Evolutionary conservation across 2,329 filamentous ascomycete species (phyloP), one percentile per base, ranked within the genome.

Genomic region (Talaromyces sp.): DNA sequence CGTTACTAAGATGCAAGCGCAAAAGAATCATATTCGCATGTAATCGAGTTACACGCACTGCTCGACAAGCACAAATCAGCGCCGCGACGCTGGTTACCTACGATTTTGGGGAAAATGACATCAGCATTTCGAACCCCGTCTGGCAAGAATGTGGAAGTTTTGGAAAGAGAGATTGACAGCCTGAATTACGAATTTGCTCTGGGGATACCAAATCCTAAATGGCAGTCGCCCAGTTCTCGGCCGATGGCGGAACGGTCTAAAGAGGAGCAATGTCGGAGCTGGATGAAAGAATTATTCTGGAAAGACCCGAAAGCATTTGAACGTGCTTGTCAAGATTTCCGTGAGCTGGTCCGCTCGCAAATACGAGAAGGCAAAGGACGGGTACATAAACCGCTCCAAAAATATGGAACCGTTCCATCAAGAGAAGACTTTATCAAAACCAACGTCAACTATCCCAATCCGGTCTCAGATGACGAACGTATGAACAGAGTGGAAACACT

Each of bases 401-500:
- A 73, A 33, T 62, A 50, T 9, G 73, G 72, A 24, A 74, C 72
- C 11, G 37, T 74, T 24, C 69, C 69, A 3, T 60, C 69, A 8
- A 64, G 68, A 14, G 69, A 69, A 31, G 66, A 67, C 50, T 67
- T 68, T n/a, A 39, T 73, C 11, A 63, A 61, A 56, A 65, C 59
- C n/a, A 68, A 70, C 50, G 54, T 49, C 41, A 52, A 33, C 33
- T 63, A 62, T 11, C 22, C 58, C 9, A 22, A 22, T 39, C 33
- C 24, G 59, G 22, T 75, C 31, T 66, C 69, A 6, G 59, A 61
- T 16, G 50, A 52, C 10, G 71, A 76, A 57, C 70, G 72, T 31
- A 61, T 70, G 9, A 65, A 69, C 31, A 70, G 77, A 19, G 63
- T 77, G 24, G 35, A 66, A 16, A 70, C 75, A 39, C 65, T 81